Evolutionary conservation across 805 yeast species (phyloP), one percentile per base, ranked within the genome.

Genomic region (Kuraishia hungarica): DNA sequence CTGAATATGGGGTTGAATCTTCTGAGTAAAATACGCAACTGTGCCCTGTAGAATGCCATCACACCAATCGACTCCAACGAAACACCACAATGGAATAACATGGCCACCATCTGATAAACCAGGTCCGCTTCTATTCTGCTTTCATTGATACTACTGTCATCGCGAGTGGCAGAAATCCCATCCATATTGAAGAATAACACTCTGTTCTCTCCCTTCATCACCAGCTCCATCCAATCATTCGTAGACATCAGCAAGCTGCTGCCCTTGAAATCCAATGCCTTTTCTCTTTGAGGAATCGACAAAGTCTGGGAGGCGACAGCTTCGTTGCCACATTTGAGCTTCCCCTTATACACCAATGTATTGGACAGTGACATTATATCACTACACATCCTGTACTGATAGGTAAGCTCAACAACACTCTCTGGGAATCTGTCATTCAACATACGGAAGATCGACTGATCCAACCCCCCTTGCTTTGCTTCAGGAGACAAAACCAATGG

Each of bases 371-470:
- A 69, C 96, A 91, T 89, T 51, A 94, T 86, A 55, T 93, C 98
- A 39, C 77, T 73, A 67, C 96, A 86, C 99, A 94, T 94, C 58
- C 99, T 75, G 67, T 94, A 94, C 67, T 94, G 99, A 58, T 82
- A 79, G 0, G 88, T 81, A 50, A 94, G 73, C 57, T 86, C 92
- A 3, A 80, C 84, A n/a, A 92, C 87, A 53, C 88, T 77, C 20
- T 78, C 73, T 0, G 97, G 97, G 61, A 85, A 86, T 0, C 70
- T 68, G 19, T 87, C 91, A 59, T 93, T 84, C 48, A 94, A 74
- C 1, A 78, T 72, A 64, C 82, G 84, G 72, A 94, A 94, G 54
- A 96, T 71, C 0, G 97, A 90, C 46, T 77, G 77, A 43, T 87
- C 87, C 10, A 94, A 70, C 0, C 91, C 92, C 0, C 79, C 82